These are phyloP conservation scores for Canavalia ensiformis DNA, from an alignment of 306 rosid species.

Conservation along the genomic window DNA sequence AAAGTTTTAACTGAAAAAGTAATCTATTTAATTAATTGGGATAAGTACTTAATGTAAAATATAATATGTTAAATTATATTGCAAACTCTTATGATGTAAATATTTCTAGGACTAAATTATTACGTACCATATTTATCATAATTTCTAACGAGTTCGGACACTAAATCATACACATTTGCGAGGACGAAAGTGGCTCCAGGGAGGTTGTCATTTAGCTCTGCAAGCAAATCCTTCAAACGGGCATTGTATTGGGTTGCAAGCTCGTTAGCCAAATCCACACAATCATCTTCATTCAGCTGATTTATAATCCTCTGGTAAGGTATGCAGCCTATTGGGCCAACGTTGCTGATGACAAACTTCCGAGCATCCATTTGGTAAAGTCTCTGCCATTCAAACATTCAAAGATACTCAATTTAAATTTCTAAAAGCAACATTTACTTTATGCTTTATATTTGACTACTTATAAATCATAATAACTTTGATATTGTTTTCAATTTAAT, in stretches of 20 bases:
- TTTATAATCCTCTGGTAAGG: slow-evolving; percentile 84
- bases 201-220: slow-evolving; percentile 68
- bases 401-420: not conserved
- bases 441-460: not conserved
- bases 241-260: slow-evolving; percentile 73
- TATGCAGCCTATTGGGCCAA: slow-evolving; percentile 90
- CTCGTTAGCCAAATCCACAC: slow-evolving; percentile 74
- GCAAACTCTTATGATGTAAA: not conserved
- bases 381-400: slow-evolving; percentile 55
- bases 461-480: not conserved
- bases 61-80: not conserved
- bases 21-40: no score
- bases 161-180: slow-evolving; percentile 78
- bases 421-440: not conserved
- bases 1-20: not conserved
- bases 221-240: slow-evolving; percentile 70
- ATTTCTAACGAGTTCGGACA: slow-evolving; percentile 64
- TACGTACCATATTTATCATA: slow-evolving; percentile 63
- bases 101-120: not conserved
- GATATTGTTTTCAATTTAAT: not conserved
- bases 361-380: slow-evolving; percentile 75
- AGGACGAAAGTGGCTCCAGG: slow-evolving; percentile 70
- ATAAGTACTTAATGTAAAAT: not conserved
- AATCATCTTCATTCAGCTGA: slow-evolving; percentile 60
- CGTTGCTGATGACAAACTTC: slow-evolving; percentile 73